Evolutionary conservation across 169 alveolate species (phyloP), one percentile per base, ranked within the genome.

Genomic region (Eimeria necatrix): DNA sequence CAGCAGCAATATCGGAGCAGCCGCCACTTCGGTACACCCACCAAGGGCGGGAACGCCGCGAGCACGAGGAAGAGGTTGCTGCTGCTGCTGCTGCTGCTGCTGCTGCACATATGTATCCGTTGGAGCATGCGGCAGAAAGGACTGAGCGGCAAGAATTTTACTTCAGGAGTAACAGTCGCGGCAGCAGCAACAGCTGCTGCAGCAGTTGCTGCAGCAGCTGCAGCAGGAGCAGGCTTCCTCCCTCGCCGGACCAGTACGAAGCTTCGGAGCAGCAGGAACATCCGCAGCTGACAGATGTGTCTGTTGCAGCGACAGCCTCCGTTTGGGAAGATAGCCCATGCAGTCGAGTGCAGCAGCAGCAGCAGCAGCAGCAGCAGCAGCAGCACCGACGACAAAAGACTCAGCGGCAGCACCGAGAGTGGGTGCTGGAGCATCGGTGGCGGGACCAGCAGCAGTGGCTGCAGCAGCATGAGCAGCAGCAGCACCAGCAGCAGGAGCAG

Each of bases 211-310:
- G 60, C 41, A 49, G 86, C 86, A 74, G 61, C 86, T 2, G 86
- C 64, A 5, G 7, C 86, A 46, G 86, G 64, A 74, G 60, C 26
- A 20, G 8, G 24, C 61, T 48, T 18, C 9, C 4, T 2, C 64
- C 32, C 22, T 0, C 86, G 5, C 18, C 49, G 41, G 9, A 7
- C 4, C 48, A 49, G n/a, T 60, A 20, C 14, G 86, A 74, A 14
- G 61, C 14, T 4, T 26, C 0, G 86, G 86, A 74, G 84, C 86
- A 74, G 86, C 86, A 48, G 86, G 64, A 74, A 18, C 86, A 74
- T 56, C 86, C 46, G 46, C 41, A 74, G 18, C 86, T 18, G 64
- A 46, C 86, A 10, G 86, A 74, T 8, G 86, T 6, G 20, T 74
- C 86, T 48, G 86, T 7, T 18, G 10, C 86, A 46, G 86, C 5